A percentile compares a stretch with the other conserved stretches of the same genome.
These are phyloP conservation scores for Hypoxylon sp. DNA, from an alignment of 2,329 filamentous ascomycete genomes.

Conservation along the genomic window DNA sequence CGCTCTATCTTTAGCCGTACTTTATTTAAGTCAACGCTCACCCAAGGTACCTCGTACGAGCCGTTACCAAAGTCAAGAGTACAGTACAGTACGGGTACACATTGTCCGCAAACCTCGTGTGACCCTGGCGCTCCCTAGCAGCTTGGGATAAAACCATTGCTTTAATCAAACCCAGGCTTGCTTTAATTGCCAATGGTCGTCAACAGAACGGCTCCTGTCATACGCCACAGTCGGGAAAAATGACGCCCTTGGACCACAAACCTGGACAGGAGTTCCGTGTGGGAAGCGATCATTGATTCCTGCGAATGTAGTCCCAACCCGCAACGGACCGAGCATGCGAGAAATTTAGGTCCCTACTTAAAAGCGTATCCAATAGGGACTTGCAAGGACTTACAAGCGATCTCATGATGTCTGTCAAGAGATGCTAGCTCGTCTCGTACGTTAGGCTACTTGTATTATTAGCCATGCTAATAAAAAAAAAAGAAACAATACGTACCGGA, in stretches of 20 bases:
- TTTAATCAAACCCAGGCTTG: conserved; percentile 50
- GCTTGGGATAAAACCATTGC: conserved; percentile 37
- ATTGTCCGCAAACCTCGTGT: conserved; percentile 1
- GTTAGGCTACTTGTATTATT: conserved; percentile 4
- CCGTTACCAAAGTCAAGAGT: conserved; percentile 16
- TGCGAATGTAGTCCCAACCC: conserved; percentile 20
- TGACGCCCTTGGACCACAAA: conserved; percentile 44
- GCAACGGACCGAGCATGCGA: conserved; percentile 8
- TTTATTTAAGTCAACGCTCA: conserved; percentile 24
- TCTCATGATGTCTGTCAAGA: conserved; percentile 23
- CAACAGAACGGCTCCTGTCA: conserved; percentile 37
- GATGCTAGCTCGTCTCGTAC: conserved; percentile 40
- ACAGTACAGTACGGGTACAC: conserved; percentile 23
- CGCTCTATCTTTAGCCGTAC: conserved; percentile 36
- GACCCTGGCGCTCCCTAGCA: conserved; percentile 6
- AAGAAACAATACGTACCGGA: conserved; percentile 1
- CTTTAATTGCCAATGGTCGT: conserved; percentile 42
- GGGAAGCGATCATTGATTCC: conserved; percentile 45
- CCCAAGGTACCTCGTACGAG: conserved; percentile 18
- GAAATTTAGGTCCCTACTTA: background rate
- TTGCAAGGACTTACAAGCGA: conserved; percentile 1
- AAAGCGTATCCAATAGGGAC: background rate
- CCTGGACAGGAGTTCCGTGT: conserved; percentile 46
- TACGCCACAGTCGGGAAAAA: conserved; percentile 47
- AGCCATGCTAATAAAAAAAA: conserved; percentile 26